phyloP scores from a whole-genome alignment of 83 land plant genomes.

The Diphasiastrum complanatum region DNA sequence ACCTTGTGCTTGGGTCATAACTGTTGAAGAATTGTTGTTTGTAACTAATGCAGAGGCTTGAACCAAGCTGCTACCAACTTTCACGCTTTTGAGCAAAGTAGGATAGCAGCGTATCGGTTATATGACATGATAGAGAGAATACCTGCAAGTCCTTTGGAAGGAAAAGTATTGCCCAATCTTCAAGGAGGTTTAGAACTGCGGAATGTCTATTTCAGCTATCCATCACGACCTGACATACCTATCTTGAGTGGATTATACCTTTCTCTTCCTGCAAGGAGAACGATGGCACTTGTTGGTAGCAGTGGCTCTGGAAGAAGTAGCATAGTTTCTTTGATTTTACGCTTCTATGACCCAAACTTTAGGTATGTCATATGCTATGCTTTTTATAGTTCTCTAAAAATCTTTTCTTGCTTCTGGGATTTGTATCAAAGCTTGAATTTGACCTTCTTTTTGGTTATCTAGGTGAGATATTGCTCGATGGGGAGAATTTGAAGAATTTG shows the following conservation, averaged over 20 bases:
- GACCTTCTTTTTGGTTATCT: slow-evolving; percentile 16
- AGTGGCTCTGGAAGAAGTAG: slow-evolving; percentile 99
- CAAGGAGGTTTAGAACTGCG: slow-evolving; percentile 93
- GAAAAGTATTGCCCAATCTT: slow-evolving; percentile 44
- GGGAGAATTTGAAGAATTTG: slow-evolving; percentile 78
- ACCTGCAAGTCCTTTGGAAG: slow-evolving; percentile 55
- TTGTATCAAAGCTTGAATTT: background rate
- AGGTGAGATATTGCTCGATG: slow-evolving; percentile 97
- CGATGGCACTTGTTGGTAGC: slow-evolving; percentile 95
- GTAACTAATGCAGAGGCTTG: slow-evolving; percentile 81
- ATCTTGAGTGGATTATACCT: slow-evolving; percentile 95
- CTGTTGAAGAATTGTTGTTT: too few species aligned
- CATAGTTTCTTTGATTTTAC: slow-evolving; percentile 86
- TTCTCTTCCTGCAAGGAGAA: slow-evolving; percentile 84
- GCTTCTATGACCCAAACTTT: slow-evolving; percentile 98
- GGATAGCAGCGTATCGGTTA: slow-evolving; percentile 93
- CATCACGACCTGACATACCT: slow-evolving; percentile 94
- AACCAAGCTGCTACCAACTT: slow-evolving; percentile 99
- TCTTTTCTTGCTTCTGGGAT: background rate
- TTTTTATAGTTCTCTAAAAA: background rate
- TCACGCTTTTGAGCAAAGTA: slow-evolving; percentile 96
- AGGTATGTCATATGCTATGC: slow-evolving; percentile 37
- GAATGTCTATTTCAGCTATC: slow-evolving; percentile 96
- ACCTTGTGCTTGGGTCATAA: too few species aligned
- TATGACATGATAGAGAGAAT: slow-evolving; percentile 93